Base-by-base conservation (phyloP, 1,139 yeast species). In the Nakaseomyces glabratus region DNA sequence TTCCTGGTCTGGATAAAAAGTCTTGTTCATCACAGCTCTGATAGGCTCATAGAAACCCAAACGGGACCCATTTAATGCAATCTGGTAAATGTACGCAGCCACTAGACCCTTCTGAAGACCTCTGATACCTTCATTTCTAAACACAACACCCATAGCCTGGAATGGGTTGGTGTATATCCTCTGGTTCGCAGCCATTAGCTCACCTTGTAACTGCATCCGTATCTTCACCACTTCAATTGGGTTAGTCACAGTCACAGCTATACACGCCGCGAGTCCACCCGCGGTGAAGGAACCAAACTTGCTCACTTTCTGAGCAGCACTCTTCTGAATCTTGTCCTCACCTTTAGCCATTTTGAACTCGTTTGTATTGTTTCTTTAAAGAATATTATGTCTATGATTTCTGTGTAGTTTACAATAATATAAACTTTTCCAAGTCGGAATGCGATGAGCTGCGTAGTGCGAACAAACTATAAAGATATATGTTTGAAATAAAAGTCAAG, bases 121-220 rank as follows among this genome's bases (percentile, higher is more conserved):
- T 36, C 76, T 62, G 20, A 90, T 55, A 20, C 98, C 98, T 60
- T 90, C 98, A 48, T 79, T 75, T 51, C 66, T 70, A 57, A 65
- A 76, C 39, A 88, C 84, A n/a, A 78, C 70, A 0, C 61, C 69
- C 46, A 88, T 64, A 1, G 95, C 95, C 60, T 90, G 98, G 29
- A 82, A 51, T 15, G 95, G 88, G 49, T 90, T 90, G 44, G 71
- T 80, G 60, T 90, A 90, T 12, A 71, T 57, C 45, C 66, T 71
- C 11, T 73, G 69, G 1, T 66, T 71, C 28, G 66, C 60, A 2
- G 74, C 69, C 20, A 76, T 68, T 35, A 90, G 66, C 60, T 90
- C 97, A 37, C 98, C 98, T 61, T 90, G 96, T 28, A 90, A 66
- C 60, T 90, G 98, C 94, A 90, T 82, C 60, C 97, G 69, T 3